Conservation (phyloP, 2,329 filamentous ascomycete genomes). For the Paramyrothecium sp. region DNA sequence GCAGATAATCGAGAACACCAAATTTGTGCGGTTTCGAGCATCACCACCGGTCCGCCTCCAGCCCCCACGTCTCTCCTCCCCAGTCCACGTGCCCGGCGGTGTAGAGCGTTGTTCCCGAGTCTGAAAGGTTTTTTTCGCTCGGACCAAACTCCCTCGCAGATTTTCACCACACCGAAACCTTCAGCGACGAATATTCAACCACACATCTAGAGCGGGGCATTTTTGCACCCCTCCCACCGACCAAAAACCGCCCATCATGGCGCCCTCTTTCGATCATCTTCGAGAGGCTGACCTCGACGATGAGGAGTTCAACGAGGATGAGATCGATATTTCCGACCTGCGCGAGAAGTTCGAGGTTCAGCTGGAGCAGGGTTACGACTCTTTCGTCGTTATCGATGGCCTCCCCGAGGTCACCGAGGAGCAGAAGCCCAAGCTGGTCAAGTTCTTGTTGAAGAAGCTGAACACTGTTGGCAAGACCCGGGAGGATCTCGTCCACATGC, state of each 20-base stretch:
- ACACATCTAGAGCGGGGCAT: constrained; percentile 33
- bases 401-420: constrained; percentile 87
- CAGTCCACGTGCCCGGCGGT: background rate
- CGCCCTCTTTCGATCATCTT: constrained; percentile 83
- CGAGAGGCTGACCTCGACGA: constrained; percentile 85
- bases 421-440: constrained; percentile 89
- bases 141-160: too few relatives aligned
- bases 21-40: constrained; percentile 28
- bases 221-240: constrained; percentile 27
- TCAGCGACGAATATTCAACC: constrained; percentile 13
- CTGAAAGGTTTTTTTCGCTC: too few relatives aligned
- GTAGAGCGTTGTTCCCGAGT: background rate
- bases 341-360: constrained; percentile 94
- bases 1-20: constrained; percentile 33
- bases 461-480: constrained; percentile 79
- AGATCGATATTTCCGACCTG: constrained; percentile 93
- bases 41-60: constrained; percentile 11
- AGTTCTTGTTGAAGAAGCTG: constrained; percentile 93
- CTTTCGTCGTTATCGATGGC: constrained; percentile 94
- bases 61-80: background rate
- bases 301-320: constrained; percentile 85
- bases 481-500: constrained; percentile 92
- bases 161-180: background rate
- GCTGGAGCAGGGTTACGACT: constrained; percentile 92
- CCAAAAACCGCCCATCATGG: constrained; percentile 64